These are phyloP conservation scores for Penstemon barbatus DNA, from an alignment of 257 asterid species.

Conservation along the genomic window DNA sequence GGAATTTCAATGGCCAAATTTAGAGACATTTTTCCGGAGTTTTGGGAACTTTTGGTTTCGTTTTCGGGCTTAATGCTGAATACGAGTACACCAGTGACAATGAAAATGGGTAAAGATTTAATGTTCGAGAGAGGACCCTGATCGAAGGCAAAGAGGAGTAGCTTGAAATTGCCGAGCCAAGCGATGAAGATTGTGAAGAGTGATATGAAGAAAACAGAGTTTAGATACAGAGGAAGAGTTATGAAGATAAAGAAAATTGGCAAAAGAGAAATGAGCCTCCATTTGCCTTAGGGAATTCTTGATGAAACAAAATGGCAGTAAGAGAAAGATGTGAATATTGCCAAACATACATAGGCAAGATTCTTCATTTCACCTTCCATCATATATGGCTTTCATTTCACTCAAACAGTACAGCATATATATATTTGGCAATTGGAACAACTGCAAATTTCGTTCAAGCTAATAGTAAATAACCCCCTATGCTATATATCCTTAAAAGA, in stretches of 20 bases:
- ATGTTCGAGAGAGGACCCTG: slow-evolving; percentile 48
- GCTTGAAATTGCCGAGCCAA: slow-evolving; percentile 59
- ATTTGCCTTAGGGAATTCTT: slow-evolving; percentile 40
- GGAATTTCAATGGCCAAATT: slow-evolving; percentile 37
- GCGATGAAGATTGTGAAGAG: slow-evolving; percentile 47
- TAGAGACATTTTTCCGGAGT: slow-evolving; percentile 28
- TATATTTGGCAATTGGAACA: too few species aligned
- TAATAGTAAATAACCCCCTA: too few species aligned
- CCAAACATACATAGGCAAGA: background rate
- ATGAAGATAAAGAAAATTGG: slow-evolving; percentile 49
- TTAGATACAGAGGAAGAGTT: slow-evolving; percentile 38
- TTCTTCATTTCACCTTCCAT: slow-evolving; percentile 52
- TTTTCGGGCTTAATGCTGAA: slow-evolving; percentile 31
- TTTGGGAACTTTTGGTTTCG: background rate
- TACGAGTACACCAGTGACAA: slow-evolving; percentile 51
- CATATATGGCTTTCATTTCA: background rate
- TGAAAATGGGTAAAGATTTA: slow-evolving; percentile 42
- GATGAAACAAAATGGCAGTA: slow-evolving; percentile 43
- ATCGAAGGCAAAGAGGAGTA: slow-evolving; percentile 59
- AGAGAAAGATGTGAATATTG: slow-evolving; percentile 37
- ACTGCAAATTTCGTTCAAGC: too few species aligned
- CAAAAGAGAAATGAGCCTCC: slow-evolving; percentile 47
- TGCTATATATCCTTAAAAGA: too few species aligned
- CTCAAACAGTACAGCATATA: too few species aligned
- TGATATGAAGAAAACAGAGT: slow-evolving; percentile 42